Evolutionary conservation across 2,329 filamentous ascomycete species (phyloP), one percentile per base, ranked within the genome.

Genomic region (Chrysoporthe austroafricana): DNA sequence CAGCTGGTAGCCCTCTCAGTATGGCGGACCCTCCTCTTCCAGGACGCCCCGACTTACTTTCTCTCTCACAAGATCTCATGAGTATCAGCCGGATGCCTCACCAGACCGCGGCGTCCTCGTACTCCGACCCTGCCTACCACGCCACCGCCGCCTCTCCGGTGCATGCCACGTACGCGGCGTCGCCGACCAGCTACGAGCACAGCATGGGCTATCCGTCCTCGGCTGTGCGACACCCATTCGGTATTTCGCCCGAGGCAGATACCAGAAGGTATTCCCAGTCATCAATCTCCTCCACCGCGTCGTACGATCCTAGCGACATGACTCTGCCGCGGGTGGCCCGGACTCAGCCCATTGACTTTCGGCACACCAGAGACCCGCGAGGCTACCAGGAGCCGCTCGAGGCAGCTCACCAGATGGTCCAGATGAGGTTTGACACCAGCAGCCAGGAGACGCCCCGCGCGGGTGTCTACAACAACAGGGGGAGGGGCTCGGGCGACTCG

Each of bases 341-440:
- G 80, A 86, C 82, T 78, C 86, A 87, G 76, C 80, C 88, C 79
- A 84, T 89, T 90, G 88, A 91, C 87, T 84, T 85, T 79, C 80
- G 82, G 75, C 39, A 60, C 61, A 62, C 72, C 72, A 77, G 74
- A 72, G 82, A 87, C 81, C 21, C 42, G 34, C 48, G 58, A 11
- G 43, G 39, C n/a, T 96, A 94, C 78, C 92, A 91, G 72, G 95
- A 97, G 76, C 93, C 93, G 39, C 88, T 98, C 66, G 95, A 97
- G 78, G 94, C 94, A 34, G 94, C 94, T 77, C 91, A 96, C 70
- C 93, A 94, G 73, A 97, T 98, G 92, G 87, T 97, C 36, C 93
- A 94, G 48, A 92, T 98, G 86, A 97, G 68, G 48, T 70, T 70
- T 63, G 69, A 70, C 69, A 68, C 68, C 1, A 63, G 66, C 60